These are phyloP conservation scores for Arabidopsis suecica DNA, from an alignment of 345 rosid species.

Conservation along the genomic window DNA sequence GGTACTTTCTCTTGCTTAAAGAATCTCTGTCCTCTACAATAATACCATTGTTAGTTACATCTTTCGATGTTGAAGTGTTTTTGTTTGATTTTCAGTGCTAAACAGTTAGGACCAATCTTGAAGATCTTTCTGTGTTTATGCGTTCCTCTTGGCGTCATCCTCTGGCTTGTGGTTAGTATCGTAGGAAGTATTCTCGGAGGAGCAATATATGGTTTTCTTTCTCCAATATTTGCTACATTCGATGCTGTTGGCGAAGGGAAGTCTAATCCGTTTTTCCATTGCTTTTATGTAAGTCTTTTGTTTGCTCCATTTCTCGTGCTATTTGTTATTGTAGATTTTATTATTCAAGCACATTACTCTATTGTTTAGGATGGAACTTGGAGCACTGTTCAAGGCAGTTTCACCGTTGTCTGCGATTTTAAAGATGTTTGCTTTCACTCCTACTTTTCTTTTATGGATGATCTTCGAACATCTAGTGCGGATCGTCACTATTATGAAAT, in stretches of 20 bases:
- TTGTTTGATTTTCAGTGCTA: constrained; percentile 62
- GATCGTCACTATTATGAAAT: constrained; percentile 79
- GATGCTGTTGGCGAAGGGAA: constrained; percentile 96
- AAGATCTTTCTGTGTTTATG: constrained; percentile 74
- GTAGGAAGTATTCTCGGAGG: constrained; percentile 75
- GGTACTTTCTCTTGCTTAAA: constrained; percentile 53
- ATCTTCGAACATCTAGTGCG: constrained; percentile 54
- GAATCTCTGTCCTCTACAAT: constrained; percentile 13
- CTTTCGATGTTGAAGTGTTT: constrained; percentile 14
- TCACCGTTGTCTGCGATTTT: constrained; percentile 75
- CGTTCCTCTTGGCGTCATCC: constrained; percentile 59
- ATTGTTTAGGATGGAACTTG: constrained; percentile 78
- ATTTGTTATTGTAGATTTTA: background rate
- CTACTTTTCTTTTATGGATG: constrained; percentile 77
- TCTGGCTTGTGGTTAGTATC: constrained; percentile 68
- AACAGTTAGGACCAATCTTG: constrained; percentile 72
- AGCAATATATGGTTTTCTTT: constrained; percentile 70
- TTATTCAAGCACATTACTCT: too few species aligned
- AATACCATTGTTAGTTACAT: constrained; percentile 14
- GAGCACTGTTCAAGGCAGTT: constrained; percentile 65
- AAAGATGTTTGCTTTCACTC: constrained; percentile 77
- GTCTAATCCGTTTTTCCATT: constrained; percentile 60
- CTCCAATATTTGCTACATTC: constrained; percentile 92
- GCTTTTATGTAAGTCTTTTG: constrained; percentile 68
- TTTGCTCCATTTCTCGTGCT: background rate